Conservation (phyloP, 345 rosid species). For the Combretum micranthum region DNA sequence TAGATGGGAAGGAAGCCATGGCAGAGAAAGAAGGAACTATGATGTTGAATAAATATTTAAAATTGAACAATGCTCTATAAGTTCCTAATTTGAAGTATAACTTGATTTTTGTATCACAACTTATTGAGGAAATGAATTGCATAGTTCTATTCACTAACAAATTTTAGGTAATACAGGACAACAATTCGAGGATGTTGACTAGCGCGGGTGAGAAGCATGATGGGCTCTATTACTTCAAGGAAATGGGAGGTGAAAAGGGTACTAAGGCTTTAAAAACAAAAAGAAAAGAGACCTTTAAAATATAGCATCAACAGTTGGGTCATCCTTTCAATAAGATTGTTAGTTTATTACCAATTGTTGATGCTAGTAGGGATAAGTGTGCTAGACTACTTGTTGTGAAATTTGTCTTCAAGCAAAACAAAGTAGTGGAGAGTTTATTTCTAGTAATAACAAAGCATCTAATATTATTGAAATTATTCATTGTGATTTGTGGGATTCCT, state of each 20-base stretch:
- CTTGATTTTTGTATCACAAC: not conserved
- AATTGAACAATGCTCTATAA: not conserved
- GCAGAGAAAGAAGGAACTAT: not conserved
- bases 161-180: slow-evolving; percentile 9
- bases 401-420: slow-evolving; percentile 8
- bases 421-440: not conserved
- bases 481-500: not conserved
- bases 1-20: not conserved
- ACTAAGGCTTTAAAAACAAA: not conserved
- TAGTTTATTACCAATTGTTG: not conserved
- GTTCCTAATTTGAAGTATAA: slow-evolving; percentile 6
- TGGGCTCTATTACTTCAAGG: not conserved
- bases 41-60: not conserved
- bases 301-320: not conserved
- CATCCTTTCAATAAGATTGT: not conserved
- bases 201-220: too few species aligned
- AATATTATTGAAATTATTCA: slow-evolving; percentile 1
- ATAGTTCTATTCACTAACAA: not conserved
- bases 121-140: not conserved
- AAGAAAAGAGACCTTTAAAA: too few species aligned
- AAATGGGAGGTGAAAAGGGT: slow-evolving; percentile 10
- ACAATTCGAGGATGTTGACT: not conserved
- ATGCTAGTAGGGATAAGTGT: not conserved
- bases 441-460: not conserved
- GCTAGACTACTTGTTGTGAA: slow-evolving; percentile 9